Evolutionary conservation across 371 early-diverging fungal genomes (phyloP), one percentile per base, ranked within the genome.

Genomic region (Actinomortierella ambigua): DNA sequence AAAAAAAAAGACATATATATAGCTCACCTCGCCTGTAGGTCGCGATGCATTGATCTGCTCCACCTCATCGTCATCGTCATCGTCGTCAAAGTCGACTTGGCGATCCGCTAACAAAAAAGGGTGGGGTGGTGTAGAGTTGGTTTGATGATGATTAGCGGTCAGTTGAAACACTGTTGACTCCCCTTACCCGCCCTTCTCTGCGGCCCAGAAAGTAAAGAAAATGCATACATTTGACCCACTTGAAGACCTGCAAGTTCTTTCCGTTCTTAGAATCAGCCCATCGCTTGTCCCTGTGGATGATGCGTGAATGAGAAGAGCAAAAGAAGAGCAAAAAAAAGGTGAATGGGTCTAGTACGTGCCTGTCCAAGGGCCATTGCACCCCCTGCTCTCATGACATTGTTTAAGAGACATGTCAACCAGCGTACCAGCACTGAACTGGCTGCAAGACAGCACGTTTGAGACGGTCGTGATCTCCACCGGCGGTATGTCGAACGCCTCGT

Each of bases 161-260:
- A n/a, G n/a, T n/a, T 8, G 34, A 53, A 53, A 34, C 18, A n/a
- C n/a, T n/a, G n/a, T n/a, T n/a, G n/a, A n/a, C n/a, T n/a, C n/a
- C n/a, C n/a, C n/a, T n/a, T n/a, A n/a, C n/a, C n/a, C n/a, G n/a
- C 2, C 22, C 27, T 52, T 34, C 34, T 34, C 34, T 34, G 34
- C 11, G 11, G 7, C 11, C 4, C 34, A 34, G n/a, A 34, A 34
- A 34, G 34, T 34, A 34, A 57, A 8, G 11, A 22, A 17, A 42
- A 1, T 17, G 17, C 50, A 47, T 79, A 85, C 86, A 85, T 75
- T 80, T 82, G 18, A 84, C 77, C 86, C 86, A 85, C 61, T 85
- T 85, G 59, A 75, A 84, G 28, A 78, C 79, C 44, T 82, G 78
- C 42, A 81, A 61, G 23, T 75, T 76, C 39, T 81, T 84, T 39